Conservation (phyloP, 2,329 filamentous ascomycete genomes). For the Akanthomyces muscarius region DNA sequence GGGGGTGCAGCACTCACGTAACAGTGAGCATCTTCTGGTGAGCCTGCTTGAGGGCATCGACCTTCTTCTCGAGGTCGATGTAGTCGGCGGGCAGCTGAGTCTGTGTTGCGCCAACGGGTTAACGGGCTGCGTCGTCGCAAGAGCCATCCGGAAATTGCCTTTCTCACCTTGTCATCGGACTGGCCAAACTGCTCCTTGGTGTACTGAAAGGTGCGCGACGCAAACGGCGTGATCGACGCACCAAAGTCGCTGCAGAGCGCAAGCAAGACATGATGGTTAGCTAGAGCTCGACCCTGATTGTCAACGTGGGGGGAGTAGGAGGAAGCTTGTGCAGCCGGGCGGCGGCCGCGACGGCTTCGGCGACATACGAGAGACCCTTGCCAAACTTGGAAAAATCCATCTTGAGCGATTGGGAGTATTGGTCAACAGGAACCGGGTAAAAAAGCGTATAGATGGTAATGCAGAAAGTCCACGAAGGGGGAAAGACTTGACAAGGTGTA, state of each 20-base stretch:
- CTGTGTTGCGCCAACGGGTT: conserved; percentile 39
- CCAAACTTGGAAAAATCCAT: conserved; percentile 60
- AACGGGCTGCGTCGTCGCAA: not conserved
- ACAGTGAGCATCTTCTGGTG: conserved; percentile 97
- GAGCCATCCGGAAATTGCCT: not conserved
- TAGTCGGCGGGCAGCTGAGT: conserved; percentile 97
- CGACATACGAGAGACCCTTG: conserved; percentile 51
- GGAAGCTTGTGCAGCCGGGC: conserved; percentile 11
- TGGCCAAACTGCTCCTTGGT: conserved; percentile 97
- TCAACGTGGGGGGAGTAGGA: conserved; percentile 7
- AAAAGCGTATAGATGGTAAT: conserved; percentile 4
- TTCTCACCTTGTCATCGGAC: conserved; percentile 79
- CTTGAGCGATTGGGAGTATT: conserved; percentile 21
- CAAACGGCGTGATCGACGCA: conserved; percentile 85
- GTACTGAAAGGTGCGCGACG: conserved; percentile 91
- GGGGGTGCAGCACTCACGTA: conserved; percentile 62
- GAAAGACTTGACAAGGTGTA: not conserved
- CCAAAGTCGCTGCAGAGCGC: conserved; percentile 51
- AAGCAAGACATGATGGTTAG: conserved; percentile 5
- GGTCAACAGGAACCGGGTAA: conserved; percentile 17
- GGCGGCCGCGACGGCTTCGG: conserved; percentile 14
- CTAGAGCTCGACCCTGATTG: conserved; percentile 8
- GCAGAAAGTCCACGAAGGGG: not conserved
- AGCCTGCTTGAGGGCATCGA: conserved; percentile 94
- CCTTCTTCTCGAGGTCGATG: conserved; percentile 96